Conservation (phyloP, 345 rosid genomes). For the Bruguiera sexangula region DNA sequence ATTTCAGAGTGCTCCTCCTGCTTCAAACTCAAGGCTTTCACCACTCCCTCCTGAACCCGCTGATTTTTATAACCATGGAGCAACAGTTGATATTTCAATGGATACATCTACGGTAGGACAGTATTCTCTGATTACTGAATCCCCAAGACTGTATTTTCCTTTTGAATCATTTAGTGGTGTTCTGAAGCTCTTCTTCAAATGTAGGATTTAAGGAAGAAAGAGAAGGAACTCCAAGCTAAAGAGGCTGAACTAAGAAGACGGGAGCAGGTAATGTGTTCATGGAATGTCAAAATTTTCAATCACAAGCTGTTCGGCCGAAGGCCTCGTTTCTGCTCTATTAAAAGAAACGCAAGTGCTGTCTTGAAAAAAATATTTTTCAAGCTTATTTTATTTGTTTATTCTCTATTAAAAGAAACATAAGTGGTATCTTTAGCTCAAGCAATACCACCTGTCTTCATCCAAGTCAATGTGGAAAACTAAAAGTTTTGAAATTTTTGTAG, state of each 20-base stretch:
- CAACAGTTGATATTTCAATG: conserved; percentile 33
- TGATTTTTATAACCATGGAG: conserved; percentile 27
- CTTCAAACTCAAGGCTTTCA: conserved; percentile 30
- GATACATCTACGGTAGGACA: conserved; percentile 27
- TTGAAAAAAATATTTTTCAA: too few species aligned
- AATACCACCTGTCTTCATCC: too few species aligned
- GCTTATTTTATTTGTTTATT: too few species aligned
- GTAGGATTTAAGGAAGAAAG: conserved; percentile 32
- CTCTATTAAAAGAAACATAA: not conserved
- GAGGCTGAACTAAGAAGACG: conserved; percentile 31
- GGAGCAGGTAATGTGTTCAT: conserved; percentile 23
- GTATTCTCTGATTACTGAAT: conserved; percentile 5
- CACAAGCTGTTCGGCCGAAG: not conserved
- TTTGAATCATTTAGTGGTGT: not conserved
- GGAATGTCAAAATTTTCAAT: not conserved
- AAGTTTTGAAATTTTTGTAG: too few species aligned
- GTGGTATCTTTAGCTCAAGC: too few species aligned
- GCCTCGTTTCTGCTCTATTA: not conserved
- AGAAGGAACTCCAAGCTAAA: conserved; percentile 31
- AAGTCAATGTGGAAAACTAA: too few species aligned
- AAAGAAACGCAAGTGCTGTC: too few species aligned
- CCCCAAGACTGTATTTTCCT: not conserved
- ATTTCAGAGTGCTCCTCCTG: conserved; percentile 28
- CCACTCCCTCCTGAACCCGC: conserved; percentile 39
- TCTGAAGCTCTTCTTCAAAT: not conserved